These are phyloP conservation scores for Scheffersomyces illinoinensis DNA, from an alignment of 1,139 yeast genomes.

Conservation along the genomic window DNA sequence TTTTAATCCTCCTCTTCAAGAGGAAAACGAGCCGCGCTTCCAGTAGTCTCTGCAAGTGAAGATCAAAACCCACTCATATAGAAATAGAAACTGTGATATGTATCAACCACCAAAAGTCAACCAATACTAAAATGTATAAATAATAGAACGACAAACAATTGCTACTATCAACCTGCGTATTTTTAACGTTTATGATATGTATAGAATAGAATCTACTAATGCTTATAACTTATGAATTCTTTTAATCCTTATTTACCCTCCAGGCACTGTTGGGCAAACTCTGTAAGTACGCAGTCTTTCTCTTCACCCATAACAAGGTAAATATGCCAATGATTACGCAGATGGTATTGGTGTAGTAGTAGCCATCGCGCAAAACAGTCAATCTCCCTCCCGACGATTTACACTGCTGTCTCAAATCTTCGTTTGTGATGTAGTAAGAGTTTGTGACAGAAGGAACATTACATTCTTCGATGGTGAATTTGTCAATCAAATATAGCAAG, in stretches of 20 bases:
- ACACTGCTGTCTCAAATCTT: constrained; percentile 48
- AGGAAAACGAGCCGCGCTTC: neutral
- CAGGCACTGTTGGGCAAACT: constrained; percentile 65
- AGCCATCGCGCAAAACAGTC: constrained; percentile 68
- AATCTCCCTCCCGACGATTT: constrained; percentile 56
- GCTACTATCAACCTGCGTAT: too few relatives aligned
- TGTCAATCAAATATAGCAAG: constrained; percentile 76
- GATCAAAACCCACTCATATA: neutral
- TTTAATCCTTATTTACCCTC: constrained; percentile 47
- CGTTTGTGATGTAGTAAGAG: constrained; percentile 10
- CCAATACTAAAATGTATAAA: neutral
- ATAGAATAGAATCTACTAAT: neutral
- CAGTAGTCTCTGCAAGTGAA: neutral
- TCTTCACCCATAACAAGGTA: constrained; percentile 69
- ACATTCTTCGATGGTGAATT: constrained; percentile 69
- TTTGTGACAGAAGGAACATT: constrained; percentile 2
- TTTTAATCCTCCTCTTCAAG: neutral
- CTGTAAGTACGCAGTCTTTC: constrained; percentile 59
- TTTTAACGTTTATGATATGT: too few relatives aligned
- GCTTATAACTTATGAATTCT: neutral
- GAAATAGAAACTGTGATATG: neutral
- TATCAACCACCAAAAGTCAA: neutral
- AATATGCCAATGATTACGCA: constrained; percentile 71
- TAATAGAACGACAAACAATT: too few relatives aligned
- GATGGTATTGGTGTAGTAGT: constrained; percentile 70